These are phyloP conservation scores for Botrytis galanthina DNA, from an alignment of 2,329 filamentous ascomycete species.

Conservation along the genomic window DNA sequence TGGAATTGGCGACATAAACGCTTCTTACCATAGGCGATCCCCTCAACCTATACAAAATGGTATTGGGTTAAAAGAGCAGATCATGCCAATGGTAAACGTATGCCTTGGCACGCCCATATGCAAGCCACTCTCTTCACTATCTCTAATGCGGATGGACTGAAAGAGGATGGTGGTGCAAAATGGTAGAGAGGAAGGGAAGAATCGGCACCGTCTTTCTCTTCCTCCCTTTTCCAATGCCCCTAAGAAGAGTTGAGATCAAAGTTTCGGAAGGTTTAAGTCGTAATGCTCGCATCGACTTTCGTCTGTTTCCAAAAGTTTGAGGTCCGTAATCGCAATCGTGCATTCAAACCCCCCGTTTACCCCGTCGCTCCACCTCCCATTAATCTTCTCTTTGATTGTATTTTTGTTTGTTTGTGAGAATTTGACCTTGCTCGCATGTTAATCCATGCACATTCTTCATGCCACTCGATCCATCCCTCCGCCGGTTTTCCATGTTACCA, in stretches of 20 bases:
- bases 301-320: not conserved
- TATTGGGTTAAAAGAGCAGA: not conserved
- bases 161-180: not conserved
- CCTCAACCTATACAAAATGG: not conserved
- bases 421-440: slow-evolving; percentile 1
- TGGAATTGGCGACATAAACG: slow-evolving; percentile 9
- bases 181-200: slow-evolving; percentile 6
- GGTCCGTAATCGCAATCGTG: slow-evolving; percentile 18
- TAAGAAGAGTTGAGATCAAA: not conserved
- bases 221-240: not conserved
- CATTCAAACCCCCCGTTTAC: slow-evolving; percentile 1
- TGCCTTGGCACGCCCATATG: slow-evolving; percentile 1
- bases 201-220: not conserved
- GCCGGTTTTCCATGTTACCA: not conserved
- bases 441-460: not conserved
- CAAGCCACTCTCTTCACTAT: slow-evolving; percentile 12
- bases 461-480: not conserved
- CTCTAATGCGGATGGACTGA: not conserved
- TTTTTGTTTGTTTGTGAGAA: not conserved
- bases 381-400: not conserved
- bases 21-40: slow-evolving; percentile 4
- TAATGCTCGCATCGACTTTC: not conserved
- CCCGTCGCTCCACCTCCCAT: not conserved
- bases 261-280: not conserved
- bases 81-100: not conserved